These are phyloP conservation scores for Neocallimastix lanati DNA, from an alignment of 192 early-diverging fungal genomes.

Conservation along the genomic window DNA sequence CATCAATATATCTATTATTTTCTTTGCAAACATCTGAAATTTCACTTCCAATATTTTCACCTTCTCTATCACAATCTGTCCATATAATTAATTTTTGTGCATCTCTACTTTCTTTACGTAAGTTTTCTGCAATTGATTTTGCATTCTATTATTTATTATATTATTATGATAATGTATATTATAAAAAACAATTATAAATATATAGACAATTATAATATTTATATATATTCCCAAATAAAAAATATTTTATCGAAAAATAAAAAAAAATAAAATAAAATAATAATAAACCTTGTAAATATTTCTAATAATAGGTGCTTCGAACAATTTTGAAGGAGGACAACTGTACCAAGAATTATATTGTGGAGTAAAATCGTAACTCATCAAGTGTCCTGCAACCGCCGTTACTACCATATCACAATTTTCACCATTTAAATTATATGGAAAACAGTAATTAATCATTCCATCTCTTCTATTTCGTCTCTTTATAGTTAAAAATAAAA, in stretches of 20 bases:
- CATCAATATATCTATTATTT: slow-evolving; percentile 41
- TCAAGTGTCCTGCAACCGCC: slow-evolving; percentile 61
- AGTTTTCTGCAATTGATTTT: slow-evolving; percentile 36
- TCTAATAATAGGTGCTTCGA: slow-evolving; percentile 43
- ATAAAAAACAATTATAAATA: no score
- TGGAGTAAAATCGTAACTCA: slow-evolving; percentile 42
- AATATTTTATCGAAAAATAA: no score
- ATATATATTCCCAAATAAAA: no score
- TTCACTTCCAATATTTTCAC: slow-evolving; percentile 83
- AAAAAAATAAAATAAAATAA: not conserved
- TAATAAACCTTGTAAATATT: slow-evolving; percentile 15
- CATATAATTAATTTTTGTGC: slow-evolving; percentile 72
- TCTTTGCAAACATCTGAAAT: slow-evolving; percentile 43
- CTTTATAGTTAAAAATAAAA: slow-evolving; percentile 12
- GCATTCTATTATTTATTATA: no score
- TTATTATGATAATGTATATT: no score
- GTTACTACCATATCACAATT: slow-evolving; percentile 60
- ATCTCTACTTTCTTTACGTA: slow-evolving; percentile 33
- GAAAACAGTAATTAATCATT: slow-evolving; percentile 69
- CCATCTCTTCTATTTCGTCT: slow-evolving; percentile 26
- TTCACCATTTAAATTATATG: slow-evolving; percentile 27
- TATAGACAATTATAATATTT: no score
- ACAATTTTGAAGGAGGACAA: slow-evolving; percentile 38
- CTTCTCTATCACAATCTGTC: slow-evolving; percentile 97
- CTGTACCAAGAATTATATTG: slow-evolving; percentile 40